Base-by-base conservation (phyloP, 2,329 filamentous ascomycete genomes). In the Pseudocercospora crystallina region DNA sequence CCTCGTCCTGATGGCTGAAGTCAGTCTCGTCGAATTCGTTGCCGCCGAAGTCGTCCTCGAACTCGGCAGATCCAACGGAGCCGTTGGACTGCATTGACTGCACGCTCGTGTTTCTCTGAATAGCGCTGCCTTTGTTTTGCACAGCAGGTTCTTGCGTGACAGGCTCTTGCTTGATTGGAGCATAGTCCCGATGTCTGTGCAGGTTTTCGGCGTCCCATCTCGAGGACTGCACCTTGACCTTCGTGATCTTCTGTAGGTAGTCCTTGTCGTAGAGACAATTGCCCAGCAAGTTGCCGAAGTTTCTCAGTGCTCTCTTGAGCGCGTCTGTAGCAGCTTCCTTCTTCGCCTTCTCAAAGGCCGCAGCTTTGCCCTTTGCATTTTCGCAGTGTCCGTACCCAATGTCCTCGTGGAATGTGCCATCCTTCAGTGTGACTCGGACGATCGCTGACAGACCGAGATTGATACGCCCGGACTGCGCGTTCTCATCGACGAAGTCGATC, bases 261-360 rank as follows among this genome's bases (percentile, higher is more conserved):
- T 92, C 85, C 71, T 96, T 95, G 74, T 99, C 94, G 72, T 99
- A 97, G 52, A 99, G 85, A 76, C 94, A 99, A 68, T 97, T 99
- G n/a, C 94, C 94, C 47, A 99, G 77, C 12, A 97, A 87, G 63
- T 97, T 97, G 53, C 94, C 94, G 71, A 99, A 99, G 57, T 85
- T 96, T 52, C 92, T 81, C 64, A 99, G 69, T 1, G 94, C 84
- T 59, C 94, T 81, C 73, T 99, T 99, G 66, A 99, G 69, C 1
- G 85, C 94, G 72, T 99, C 94, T 8, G 95, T 97, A 2, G 90
- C 95, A 7, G 90, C 95, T 74, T 97, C 91, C 70, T 99, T 99
- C 76, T 97, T 99, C 1, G 94, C 91, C 73, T 99, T 99, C 69
- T 99, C 94, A 65, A 97, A 99, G 0, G 92, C 94, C 44, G 89